Conservation (phyloP, 164 flowering plant species). For the Sextonia rubra region DNA sequence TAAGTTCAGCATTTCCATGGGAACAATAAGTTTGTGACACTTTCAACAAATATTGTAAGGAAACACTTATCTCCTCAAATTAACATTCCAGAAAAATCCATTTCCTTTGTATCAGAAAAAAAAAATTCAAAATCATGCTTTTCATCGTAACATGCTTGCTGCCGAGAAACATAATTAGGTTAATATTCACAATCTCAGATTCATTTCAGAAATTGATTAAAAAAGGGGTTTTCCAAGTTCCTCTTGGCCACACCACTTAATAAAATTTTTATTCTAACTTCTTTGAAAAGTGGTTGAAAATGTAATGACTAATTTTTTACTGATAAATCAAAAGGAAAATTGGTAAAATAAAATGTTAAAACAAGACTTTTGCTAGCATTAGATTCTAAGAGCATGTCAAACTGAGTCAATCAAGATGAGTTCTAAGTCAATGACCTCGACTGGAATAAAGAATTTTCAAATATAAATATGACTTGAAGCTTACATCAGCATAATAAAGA, state of each 20-base stretch:
- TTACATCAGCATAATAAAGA: constrained; percentile 82
- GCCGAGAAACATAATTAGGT: neutral
- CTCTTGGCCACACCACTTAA: neutral
- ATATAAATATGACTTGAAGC: constrained; percentile 14
- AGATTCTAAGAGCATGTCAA: neutral
- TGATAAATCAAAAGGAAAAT: too few species aligned
- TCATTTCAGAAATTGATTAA: neutral
- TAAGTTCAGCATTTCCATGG: neutral
- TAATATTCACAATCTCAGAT: neutral
- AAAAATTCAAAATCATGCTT: too few species aligned
- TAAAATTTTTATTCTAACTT: too few species aligned
- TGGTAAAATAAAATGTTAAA: too few species aligned
- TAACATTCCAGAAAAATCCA: neutral
- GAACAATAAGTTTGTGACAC: neutral
- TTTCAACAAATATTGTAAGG: neutral
- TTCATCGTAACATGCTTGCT: neutral
- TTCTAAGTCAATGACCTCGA: neutral
- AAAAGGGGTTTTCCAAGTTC: neutral
- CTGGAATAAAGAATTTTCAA: neutral
- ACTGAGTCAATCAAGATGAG: neutral
- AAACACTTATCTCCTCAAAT: neutral
- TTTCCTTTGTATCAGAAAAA: neutral
- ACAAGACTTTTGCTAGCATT: neutral
- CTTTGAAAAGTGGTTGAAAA: too few species aligned
- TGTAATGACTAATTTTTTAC: too few species aligned